A percentile compares a stretch with the other conserved stretches of the same genome.
Evolutionary conservation across 768 basidiomycete species (phyloP).

Genomic region (Pilatotrama ljubarskyi): DNA sequence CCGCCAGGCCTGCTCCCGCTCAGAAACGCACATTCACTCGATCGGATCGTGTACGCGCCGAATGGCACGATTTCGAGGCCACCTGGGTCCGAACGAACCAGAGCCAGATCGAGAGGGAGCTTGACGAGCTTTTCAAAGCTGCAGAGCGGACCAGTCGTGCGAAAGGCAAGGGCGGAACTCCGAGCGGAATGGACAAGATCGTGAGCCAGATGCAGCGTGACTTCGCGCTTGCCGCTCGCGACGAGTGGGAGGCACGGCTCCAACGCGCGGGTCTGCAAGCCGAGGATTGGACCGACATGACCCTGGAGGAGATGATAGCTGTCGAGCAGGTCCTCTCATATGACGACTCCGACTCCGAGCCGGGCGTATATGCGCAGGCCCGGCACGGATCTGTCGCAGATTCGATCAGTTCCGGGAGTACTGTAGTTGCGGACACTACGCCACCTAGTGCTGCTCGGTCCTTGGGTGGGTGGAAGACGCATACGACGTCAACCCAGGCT

Average conservation of each 20-base stretch:
- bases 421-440: neutral
- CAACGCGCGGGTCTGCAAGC: slow-evolving; percentile 13
- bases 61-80: slow-evolving; percentile 15
- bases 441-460: neutral
- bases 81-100: slow-evolving; percentile 13
- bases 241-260: slow-evolving; percentile 19
- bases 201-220: slow-evolving; percentile 12
- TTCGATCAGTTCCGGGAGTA: neutral
- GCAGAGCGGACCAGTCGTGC: slow-evolving; percentile 11
- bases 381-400: neutral
- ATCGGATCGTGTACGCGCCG: slow-evolving; percentile 13
- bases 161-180: slow-evolving; percentile 4
- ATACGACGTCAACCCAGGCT: neutral
- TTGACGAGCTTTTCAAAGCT: slow-evolving; percentile 4
- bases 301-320: slow-evolving; percentile 10
- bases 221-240: slow-evolving; percentile 13
- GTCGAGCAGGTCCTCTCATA: slow-evolving; percentile 18
- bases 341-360: slow-evolving; percentile 12
- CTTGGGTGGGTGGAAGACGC: neutral
- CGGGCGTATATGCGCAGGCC: neutral
- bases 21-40: slow-evolving; percentile 11
- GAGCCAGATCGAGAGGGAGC: slow-evolving; percentile 4
- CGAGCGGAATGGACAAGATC: slow-evolving; percentile 5
- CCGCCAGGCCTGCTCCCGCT: neutral
- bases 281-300: slow-evolving; percentile 23